phyloP scores from a whole-genome alignment of 352 stramenopile species.

The Phytophthora melonis region DNA sequence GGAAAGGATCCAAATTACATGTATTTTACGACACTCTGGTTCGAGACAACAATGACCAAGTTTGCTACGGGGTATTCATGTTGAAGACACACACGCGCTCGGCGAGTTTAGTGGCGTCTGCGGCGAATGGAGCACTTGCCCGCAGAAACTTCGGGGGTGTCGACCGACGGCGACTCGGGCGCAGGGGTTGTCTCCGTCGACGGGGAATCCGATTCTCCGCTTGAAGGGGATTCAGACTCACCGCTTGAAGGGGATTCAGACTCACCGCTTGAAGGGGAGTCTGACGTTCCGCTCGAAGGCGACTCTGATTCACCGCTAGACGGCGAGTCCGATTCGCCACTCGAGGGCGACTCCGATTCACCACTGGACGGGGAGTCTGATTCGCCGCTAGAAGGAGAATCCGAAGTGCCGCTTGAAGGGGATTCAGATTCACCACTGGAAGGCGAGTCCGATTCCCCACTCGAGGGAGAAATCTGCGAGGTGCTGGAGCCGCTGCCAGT shows the following conservation, averaged over 20 bases:
- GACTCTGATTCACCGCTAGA: constrained; percentile 9
- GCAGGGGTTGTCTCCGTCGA: constrained; percentile 14
- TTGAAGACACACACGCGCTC: not conserved
- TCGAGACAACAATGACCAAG: not conserved
- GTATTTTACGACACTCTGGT: constrained; percentile 21
- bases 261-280: constrained; percentile 17
- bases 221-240: not conserved
- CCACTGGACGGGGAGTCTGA: constrained; percentile 8
- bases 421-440: constrained; percentile 15
- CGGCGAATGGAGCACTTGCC: constrained; percentile 32
- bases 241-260: constrained; percentile 16
- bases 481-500: constrained; percentile 19
- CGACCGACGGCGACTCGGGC: constrained; percentile 22
- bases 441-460: constrained; percentile 17
- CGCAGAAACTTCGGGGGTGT: constrained; percentile 13
- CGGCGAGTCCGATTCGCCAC: constrained; percentile 8
- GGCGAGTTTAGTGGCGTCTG: constrained; percentile 24
- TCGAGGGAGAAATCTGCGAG: constrained; percentile 24
- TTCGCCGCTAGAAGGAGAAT: constrained; percentile 6
- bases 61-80: constrained; percentile 17
- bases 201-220: constrained; percentile 7
- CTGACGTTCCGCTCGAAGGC: constrained; percentile 12
- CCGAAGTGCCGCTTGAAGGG: constrained; percentile 5
- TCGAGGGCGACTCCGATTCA: constrained; percentile 5
- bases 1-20: not conserved